Percentiles rank a stretch among this genome's conserved stretches.
These are phyloP conservation scores for Neopestalotiopsis sp. DNA, from an alignment of 2,329 filamentous ascomycete genomes.

Conservation along the genomic window DNA sequence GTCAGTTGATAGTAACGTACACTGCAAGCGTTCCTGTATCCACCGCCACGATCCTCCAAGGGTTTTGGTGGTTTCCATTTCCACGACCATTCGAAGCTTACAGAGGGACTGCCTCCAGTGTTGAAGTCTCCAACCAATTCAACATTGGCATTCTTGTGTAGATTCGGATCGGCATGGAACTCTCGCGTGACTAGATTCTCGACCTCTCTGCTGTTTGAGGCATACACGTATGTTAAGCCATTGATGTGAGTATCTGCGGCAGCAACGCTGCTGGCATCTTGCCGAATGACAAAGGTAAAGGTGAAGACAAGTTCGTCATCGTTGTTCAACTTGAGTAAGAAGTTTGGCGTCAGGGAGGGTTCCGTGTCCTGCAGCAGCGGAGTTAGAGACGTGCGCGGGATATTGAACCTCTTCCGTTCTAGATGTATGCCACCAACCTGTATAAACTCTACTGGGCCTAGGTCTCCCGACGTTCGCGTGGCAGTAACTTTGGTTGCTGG, in stretches of 20 bases:
- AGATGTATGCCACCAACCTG: slow-evolving; percentile 66
- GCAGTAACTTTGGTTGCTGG: slow-evolving; percentile 81
- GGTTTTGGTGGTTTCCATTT: slow-evolving; percentile 91
- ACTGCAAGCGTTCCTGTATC: slow-evolving; percentile 96
- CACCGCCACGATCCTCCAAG: slow-evolving; percentile 81
- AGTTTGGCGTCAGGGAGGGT: slow-evolving; percentile 64
- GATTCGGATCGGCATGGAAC: slow-evolving; percentile 94
- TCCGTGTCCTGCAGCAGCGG: slow-evolving; percentile 75
- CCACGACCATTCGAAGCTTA: slow-evolving; percentile 95
- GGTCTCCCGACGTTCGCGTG: slow-evolving; percentile 75
- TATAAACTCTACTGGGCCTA: slow-evolving; percentile 83
- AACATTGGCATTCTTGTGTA: slow-evolving; percentile 97
- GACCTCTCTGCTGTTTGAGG: slow-evolving; percentile 82
- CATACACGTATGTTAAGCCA: slow-evolving; percentile 91
- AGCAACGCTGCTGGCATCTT: slow-evolving; percentile 55
- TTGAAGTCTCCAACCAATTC: slow-evolving; percentile 91
- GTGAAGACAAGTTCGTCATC: slow-evolving; percentile 93
- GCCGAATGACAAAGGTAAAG: slow-evolving; percentile 84
- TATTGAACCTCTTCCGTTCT: slow-evolving; percentile 20
- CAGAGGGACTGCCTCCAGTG: slow-evolving; percentile 81
- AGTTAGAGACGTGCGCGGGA: slow-evolving; percentile 24
- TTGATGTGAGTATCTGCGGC: slow-evolving; percentile 78
- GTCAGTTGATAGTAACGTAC: slow-evolving; percentile 52
- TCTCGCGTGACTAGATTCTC: slow-evolving; percentile 94
- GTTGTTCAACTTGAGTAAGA: slow-evolving; percentile 85